These are phyloP conservation scores for Maudiozyma pseudohumilis DNA, from an alignment of 805 yeast species.

Conservation along the genomic window DNA sequence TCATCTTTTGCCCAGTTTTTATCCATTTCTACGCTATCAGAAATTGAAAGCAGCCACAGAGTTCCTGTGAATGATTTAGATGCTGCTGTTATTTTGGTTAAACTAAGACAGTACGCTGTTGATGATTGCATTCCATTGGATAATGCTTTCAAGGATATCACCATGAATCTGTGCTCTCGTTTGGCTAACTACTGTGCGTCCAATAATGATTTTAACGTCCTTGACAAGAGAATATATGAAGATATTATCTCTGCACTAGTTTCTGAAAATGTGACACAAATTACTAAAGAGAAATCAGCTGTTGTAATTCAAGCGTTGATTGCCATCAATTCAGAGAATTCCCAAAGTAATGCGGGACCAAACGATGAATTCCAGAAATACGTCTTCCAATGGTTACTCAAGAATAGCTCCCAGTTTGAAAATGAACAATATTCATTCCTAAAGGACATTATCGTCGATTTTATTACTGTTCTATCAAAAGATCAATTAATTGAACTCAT, in stretches of 20 bases:
- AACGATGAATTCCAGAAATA: background rate
- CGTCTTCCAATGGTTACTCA: background rate
- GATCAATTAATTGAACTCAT: background rate
- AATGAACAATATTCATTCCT: background rate
- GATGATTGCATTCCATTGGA: slow-evolving; percentile 19
- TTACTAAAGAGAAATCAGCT: slow-evolving; percentile 12
- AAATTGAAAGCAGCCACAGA: slow-evolving; percentile 24
- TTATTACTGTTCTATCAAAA: background rate
- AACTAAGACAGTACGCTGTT: slow-evolving; percentile 28
- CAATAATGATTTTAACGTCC: background rate
- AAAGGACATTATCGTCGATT: background rate
- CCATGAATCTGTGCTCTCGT: slow-evolving; percentile 35
- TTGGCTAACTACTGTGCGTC: slow-evolving; percentile 33
- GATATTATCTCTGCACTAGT: slow-evolving; percentile 4
- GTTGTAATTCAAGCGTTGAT: slow-evolving; percentile 28
- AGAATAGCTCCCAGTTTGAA: background rate
- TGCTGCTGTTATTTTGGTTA: slow-evolving; percentile 35
- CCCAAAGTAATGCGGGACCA: background rate
- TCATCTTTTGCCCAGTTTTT: slow-evolving; percentile 31
- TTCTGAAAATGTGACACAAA: background rate
- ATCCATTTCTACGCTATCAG: slow-evolving; percentile 23
- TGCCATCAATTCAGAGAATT: slow-evolving; percentile 31
- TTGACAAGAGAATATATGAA: background rate
- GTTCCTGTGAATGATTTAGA: slow-evolving; percentile 41
- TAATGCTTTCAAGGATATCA: slow-evolving; percentile 14